phyloP scores from a whole-genome alignment of 2,329 filamentous ascomycete genomes.

The Penicillium sp. region DNA sequence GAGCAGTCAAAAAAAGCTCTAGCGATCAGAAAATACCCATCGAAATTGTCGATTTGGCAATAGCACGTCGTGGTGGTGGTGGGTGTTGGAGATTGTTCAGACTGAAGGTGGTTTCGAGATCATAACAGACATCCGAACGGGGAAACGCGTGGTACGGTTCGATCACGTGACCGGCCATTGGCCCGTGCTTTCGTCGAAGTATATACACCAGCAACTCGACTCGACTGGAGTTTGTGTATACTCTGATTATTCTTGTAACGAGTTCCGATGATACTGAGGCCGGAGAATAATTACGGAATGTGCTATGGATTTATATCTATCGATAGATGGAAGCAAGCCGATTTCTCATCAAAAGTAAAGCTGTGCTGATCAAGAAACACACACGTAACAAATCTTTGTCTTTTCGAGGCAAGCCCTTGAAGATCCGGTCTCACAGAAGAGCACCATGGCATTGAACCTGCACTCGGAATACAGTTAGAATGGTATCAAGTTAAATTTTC shows the following conservation, averaged over 20 bases:
- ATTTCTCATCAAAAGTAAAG: background rate
- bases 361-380: too few relatives aligned
- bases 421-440: too few relatives aligned
- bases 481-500: too few relatives aligned
- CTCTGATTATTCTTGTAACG: too few relatives aligned
- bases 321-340: background rate
- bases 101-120: slow-evolving; percentile 23
- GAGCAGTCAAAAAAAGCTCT: slow-evolving; percentile 1
- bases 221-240: background rate
- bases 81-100: slow-evolving; percentile 12
- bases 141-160: slow-evolving; percentile 21
- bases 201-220: background rate
- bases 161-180: slow-evolving; percentile 18
- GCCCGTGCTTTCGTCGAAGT: background rate
- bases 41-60: background rate
- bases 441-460: background rate
- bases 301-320: background rate
- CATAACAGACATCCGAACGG: slow-evolving; percentile 28
- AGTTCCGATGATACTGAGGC: too few relatives aligned
- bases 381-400: too few relatives aligned
- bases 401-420: too few relatives aligned
- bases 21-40: background rate
- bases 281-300: too few relatives aligned
- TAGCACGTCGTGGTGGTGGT: slow-evolving; percentile 6
- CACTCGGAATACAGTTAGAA: background rate